A percentile compares a stretch with the other conserved stretches of the same genome.
These are phyloP conservation scores for Ceratobasidium sp. DNA, from an alignment of 1,284 basidiomycete species.

Conservation along the genomic window DNA sequence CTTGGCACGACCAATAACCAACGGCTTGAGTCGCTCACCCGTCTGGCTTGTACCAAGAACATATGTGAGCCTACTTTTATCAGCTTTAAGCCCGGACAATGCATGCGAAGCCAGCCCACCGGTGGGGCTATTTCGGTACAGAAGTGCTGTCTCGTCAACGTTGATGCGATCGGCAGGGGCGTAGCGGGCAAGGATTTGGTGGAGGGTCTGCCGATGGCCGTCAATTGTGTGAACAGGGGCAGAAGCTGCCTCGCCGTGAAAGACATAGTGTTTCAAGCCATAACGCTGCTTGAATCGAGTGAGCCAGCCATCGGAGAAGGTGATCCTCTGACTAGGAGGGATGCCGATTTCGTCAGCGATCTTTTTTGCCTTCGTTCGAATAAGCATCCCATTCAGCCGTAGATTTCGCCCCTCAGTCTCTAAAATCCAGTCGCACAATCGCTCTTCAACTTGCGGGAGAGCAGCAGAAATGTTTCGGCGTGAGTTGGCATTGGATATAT, in stretches of 20 bases:
- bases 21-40: conserved; percentile 4
- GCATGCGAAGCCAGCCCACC: conserved; percentile 54
- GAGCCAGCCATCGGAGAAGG: conserved; percentile 32
- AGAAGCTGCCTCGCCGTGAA: conserved; percentile 61
- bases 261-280: conserved; percentile 54
- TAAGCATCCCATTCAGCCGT: conserved; percentile 2
- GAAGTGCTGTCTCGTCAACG: conserved; percentile 59
- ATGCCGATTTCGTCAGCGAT: conserved; percentile 22
- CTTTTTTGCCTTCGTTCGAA: conserved; percentile 13
- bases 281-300: conserved; percentile 29
- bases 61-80: conserved; percentile 51
- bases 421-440: conserved; percentile 28
- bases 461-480: background rate
- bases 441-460: background rate
- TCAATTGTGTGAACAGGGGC: conserved; percentile 42
- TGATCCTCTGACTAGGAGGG: conserved; percentile 15
- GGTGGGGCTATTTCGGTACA: conserved; percentile 53
- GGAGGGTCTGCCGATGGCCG: background rate
- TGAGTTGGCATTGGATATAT: background rate
- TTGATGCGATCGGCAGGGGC: conserved; percentile 56
- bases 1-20: conserved; percentile 12
- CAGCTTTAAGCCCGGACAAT: conserved; percentile 56
- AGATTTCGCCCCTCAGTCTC: conserved; percentile 2
- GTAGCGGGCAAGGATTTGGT: conserved; percentile 49
- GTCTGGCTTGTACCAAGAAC: background rate